phyloP scores from a whole-genome alignment of 2,329 filamentous ascomycete species.

The Gnomoniopsis smithogilvyi region DNA sequence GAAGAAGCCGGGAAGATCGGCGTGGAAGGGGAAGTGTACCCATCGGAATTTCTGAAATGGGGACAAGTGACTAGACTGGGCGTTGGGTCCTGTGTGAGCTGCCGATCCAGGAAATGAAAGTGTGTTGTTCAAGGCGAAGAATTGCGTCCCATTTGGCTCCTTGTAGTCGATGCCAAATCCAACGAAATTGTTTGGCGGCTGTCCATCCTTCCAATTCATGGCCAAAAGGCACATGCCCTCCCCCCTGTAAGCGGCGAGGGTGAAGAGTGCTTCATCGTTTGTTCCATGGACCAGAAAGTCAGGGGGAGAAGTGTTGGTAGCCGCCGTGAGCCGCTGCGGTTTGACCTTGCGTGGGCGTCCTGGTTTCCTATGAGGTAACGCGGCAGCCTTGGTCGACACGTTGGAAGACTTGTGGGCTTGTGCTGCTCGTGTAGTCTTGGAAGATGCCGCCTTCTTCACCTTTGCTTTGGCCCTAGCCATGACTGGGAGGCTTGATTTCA shows the following conservation, averaged over 20 bases:
- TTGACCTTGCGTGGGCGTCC: too few species aligned
- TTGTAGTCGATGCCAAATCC: conserved; percentile 21
- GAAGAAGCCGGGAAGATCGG: conserved; percentile 19
- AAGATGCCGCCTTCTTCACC: too few species aligned
- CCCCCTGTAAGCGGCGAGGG: conserved; percentile 19
- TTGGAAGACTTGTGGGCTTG: too few species aligned
- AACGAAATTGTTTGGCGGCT: conserved; percentile 21
- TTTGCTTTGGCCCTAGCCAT: too few species aligned
- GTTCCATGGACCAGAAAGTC: conserved; percentile 19
- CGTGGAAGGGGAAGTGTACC: conserved; percentile 21
- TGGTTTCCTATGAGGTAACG: too few species aligned
- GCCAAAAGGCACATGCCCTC: conserved; percentile 22
- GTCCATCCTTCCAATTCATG: conserved; percentile 21
- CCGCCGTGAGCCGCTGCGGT: conserved; percentile 11
- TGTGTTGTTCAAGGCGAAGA: too few species aligned
- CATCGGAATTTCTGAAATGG: conserved; percentile 22
- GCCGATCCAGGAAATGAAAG: conserved; percentile 17
- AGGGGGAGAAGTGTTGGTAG: conserved; percentile 19
- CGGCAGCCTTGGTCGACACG: too few species aligned
- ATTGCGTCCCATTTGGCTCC: conserved; percentile 17
- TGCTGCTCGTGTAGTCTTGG: too few species aligned
- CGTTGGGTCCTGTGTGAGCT: conserved; percentile 17
- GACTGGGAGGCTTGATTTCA: too few species aligned
- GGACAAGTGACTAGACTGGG: conserved; percentile 21
- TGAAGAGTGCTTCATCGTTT: conserved; percentile 20